These are phyloP conservation scores for Citrus trifoliata DNA, from an alignment of 345 rosid genomes.

Conservation along the genomic window DNA sequence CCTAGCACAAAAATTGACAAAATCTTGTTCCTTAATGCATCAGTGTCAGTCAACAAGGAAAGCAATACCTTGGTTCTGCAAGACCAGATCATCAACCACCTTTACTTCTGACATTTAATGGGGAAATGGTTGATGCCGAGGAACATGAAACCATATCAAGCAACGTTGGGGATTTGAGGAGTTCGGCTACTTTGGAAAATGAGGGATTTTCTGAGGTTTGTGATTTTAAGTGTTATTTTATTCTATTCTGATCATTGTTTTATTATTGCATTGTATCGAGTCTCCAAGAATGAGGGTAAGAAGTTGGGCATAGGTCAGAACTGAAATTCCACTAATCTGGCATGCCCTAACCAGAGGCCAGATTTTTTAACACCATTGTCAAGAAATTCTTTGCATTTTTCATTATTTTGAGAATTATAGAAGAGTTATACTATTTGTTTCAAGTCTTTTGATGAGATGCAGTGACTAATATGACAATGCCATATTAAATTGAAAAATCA, in stretches of 20 bases:
- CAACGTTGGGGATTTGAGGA: constrained; percentile 23
- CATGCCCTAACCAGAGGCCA: not conserved
- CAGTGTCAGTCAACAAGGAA: constrained; percentile 36
- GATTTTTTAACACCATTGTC: not conserved
- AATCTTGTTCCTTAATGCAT: constrained; percentile 8
- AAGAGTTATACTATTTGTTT: no score
- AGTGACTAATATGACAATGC: no score
- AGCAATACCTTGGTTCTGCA: constrained; percentile 34
- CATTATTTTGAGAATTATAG: no score
- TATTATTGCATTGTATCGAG: not conserved
- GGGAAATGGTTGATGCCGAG: constrained; percentile 33
- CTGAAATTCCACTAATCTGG: not conserved
- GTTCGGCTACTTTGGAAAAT: constrained; percentile 13
- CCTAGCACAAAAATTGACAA: not conserved
- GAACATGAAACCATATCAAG: constrained; percentile 19
- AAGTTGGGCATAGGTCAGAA: not conserved
- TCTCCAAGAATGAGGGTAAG: not conserved
- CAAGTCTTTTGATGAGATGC: not conserved
- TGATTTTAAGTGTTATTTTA: not conserved
- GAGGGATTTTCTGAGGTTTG: constrained; percentile 41
- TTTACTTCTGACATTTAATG: constrained; percentile 28
- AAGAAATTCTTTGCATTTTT: not conserved
- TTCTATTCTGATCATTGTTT: not conserved
- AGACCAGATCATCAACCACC: constrained; percentile 39
- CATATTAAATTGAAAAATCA: not conserved